Evolutionary conservation across 208 protist species (phyloP).

Genomic region (Leishmania tarentolae): DNA sequence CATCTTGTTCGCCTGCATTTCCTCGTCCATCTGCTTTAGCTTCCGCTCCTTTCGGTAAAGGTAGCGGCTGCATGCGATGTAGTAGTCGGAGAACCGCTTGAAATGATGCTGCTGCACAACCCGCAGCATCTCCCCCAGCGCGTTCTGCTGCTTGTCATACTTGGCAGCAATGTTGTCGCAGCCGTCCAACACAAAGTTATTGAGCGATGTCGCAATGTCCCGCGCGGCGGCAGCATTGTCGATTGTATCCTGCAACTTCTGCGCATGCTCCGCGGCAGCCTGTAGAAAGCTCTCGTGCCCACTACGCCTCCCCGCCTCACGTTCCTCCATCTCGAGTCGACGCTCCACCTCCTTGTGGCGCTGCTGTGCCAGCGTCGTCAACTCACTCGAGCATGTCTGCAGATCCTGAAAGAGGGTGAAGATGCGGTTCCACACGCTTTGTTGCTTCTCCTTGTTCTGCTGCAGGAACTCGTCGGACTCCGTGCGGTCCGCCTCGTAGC

Average conservation of each 20-base stretch:
- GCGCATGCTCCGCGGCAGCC: conserved; percentile 67
- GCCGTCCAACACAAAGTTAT: conserved; percentile 88
- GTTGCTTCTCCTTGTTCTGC: conserved; percentile 92
- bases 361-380: conserved; percentile 59
- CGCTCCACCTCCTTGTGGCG: conserved; percentile 79
- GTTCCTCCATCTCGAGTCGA: conserved; percentile 83
- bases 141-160: conserved; percentile 88
- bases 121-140: conserved; percentile 75
- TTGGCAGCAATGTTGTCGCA: conserved; percentile 86
- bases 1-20: conserved; percentile 78
- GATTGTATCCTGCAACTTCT: conserved; percentile 84
- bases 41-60: conserved; percentile 85
- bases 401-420: conserved; percentile 80
- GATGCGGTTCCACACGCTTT: conserved; percentile 88
- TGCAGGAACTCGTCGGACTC: conserved; percentile 79
- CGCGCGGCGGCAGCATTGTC: conserved; percentile 75
- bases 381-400: conserved; percentile 67
- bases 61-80: conserved; percentile 81
- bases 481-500: conserved; percentile 76
- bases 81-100: conserved; percentile 89
- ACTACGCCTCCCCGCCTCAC: conserved; percentile 78
- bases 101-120: conserved; percentile 88
- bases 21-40: conserved; percentile 70
- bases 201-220: conserved; percentile 78
- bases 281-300: conserved; percentile 82